Conservation (phyloP, 306 rosid genomes). For the Spatholobus suberectus region DNA sequence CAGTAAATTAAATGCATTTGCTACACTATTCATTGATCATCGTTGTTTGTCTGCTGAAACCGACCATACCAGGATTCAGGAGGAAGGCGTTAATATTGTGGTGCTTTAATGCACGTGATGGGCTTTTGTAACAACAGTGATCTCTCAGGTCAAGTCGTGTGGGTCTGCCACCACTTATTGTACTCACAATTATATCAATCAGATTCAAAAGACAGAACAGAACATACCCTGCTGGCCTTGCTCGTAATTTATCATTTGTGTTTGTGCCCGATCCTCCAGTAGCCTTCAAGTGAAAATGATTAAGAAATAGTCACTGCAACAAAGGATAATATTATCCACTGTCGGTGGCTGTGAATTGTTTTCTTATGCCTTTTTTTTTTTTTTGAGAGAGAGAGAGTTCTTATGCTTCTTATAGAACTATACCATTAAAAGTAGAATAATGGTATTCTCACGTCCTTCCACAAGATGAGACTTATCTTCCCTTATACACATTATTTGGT, state of each 20-base stretch:
- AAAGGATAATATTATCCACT: neutral
- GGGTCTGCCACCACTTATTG: constrained; percentile 25
- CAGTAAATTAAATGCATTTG: neutral
- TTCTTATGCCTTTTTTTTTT: too few relatives aligned
- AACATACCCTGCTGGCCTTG: neutral
- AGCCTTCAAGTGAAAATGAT: neutral
- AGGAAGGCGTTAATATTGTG: constrained; percentile 23
- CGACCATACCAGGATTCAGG: constrained; percentile 33
- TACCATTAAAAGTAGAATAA: too few relatives aligned
- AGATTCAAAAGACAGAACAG: neutral
- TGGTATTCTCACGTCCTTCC: too few relatives aligned
- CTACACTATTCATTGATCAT: neutral
- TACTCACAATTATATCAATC: neutral
- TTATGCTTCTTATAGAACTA: too few relatives aligned
- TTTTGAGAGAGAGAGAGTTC: too few relatives aligned
- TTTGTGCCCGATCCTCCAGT: neutral
- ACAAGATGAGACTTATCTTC: too few relatives aligned
- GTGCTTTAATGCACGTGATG: constrained; percentile 42
- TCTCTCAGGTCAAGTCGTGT: neutral
- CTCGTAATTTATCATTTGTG: neutral
- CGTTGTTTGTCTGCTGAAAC: neutral
- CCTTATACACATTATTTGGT: too few relatives aligned
- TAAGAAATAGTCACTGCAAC: neutral
- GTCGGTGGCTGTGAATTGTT: constrained; percentile 44
- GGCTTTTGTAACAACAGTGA: neutral